Evolutionary conservation across 441 rosid species (phyloP), one percentile per base, ranked within the genome.

Genomic region (Capsella rubella): DNA sequence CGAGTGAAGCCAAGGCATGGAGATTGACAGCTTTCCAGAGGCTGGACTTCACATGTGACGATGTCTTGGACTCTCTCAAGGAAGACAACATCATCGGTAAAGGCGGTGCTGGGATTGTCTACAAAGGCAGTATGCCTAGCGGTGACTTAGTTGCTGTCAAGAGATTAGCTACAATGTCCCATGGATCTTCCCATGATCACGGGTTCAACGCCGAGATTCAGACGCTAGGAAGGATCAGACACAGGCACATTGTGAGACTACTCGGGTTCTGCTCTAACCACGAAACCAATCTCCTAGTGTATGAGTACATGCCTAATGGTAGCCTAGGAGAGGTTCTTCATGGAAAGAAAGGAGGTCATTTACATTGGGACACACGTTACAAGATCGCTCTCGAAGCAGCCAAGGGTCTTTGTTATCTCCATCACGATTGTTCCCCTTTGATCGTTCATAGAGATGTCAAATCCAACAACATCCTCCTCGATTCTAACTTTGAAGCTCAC

Each of bases 171-270:
- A 87, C 77, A 6, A 93, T 93, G 93, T 88, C 87, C 58, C 82
- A 93, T 8, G 98, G 98, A 2, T 93, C 97, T 53, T 87, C 97
- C 15, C 97, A 93, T 16, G 98, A 93, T 74, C 98, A 93, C 45
- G 98, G 98, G 8, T 93, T 93, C 83, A 93, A 89, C 57, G 98
- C 98, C 0, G 98, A 93, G 88, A 93, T 93, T 50, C 98, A 91
- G 65, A 93, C 98, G 0, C 63, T 93, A 71, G 98, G 98, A 10
- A 87, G 86, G 82, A 93, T 93, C 49, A 74, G 98, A 78, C 98
- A 93, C 76, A 77, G 97, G 7, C 88, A 93, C 79, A 93, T 93
- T 4, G 98, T 93, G 43, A 88, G 94, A 71, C 58, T 93, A 28
- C 68, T 93, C 50, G 98, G 97, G 0, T 93, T 89, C 64, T 77